Percentiles rank a stretch among this genome's conserved stretches.
phyloP scores from a whole-genome alignment of 2,329 filamentous ascomycete genomes.

The Penicillium sp. region DNA sequence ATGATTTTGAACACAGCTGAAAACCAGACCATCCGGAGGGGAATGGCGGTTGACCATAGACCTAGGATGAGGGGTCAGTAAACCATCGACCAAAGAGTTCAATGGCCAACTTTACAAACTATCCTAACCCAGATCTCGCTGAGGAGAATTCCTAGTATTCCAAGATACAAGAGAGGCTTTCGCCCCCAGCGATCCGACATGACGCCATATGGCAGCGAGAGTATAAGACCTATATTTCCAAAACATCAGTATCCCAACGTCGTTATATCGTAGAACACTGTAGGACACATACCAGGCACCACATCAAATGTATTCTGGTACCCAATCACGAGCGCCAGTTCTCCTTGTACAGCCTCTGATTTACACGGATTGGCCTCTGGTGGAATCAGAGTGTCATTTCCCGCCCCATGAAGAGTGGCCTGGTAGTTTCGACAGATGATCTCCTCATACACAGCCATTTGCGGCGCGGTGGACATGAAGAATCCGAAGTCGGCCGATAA shows the following conservation, averaged over 20 bases:
- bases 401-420: conserved; percentile 1
- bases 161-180: conserved; percentile 27
- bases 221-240: conserved; percentile 22
- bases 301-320: conserved; percentile 30
- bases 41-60: conserved; percentile 22
- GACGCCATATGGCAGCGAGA: conserved; percentile 32
- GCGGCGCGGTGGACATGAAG: conserved; percentile 23
- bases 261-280: background rate
- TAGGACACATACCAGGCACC: conserved; percentile 21
- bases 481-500: conserved; percentile 25
- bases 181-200: conserved; percentile 33
- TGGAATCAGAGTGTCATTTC: background rate
- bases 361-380: conserved; percentile 25
- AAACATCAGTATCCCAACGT: background rate
- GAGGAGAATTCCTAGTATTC: conserved; percentile 22
- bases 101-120: conserved; percentile 25
- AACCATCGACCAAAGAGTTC: background rate
- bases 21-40: conserved; percentile 32
- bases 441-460: conserved; percentile 30
- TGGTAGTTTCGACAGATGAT: conserved; percentile 30
- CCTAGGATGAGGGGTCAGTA: conserved; percentile 10
- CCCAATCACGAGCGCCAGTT: conserved; percentile 31
- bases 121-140: conserved; percentile 29
- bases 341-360: conserved; percentile 32
- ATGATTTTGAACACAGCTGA: conserved; percentile 24